A percentile compares a stretch with the other conserved stretches of the same genome.
phyloP scores from a whole-genome alignment of 805 yeast genomes.

The Cyberlindnera misumaiensis region DNA sequence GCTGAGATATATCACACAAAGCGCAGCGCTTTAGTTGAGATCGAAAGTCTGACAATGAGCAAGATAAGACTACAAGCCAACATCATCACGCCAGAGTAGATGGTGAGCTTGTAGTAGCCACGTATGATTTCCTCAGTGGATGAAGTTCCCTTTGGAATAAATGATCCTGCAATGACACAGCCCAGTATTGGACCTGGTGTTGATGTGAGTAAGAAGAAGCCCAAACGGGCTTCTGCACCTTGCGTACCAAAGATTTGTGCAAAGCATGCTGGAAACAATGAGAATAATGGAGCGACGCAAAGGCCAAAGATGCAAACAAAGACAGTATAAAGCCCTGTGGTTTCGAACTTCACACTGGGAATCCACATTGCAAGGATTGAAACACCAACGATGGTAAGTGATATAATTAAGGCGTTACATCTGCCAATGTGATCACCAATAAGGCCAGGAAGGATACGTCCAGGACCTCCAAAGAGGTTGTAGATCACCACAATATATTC shows the following conservation, averaged over 20 bases:
- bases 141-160: conserved; percentile 13
- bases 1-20: conserved; percentile 15
- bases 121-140: conserved; percentile 5
- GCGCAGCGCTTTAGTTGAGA: conserved; percentile 8
- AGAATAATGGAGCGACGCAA: conserved; percentile 16
- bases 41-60: conserved; percentile 10
- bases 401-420: conserved; percentile 12
- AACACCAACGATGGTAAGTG: conserved; percentile 6
- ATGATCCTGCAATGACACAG: conserved; percentile 19
- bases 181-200: conserved; percentile 21
- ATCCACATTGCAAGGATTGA: conserved; percentile 16
- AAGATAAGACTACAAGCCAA: conserved; percentile 6
- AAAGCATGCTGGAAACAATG: conserved; percentile 19
- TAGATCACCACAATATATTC: conserved; percentile 15
- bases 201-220: conserved; percentile 13
- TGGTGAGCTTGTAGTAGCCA: conserved; percentile 11
- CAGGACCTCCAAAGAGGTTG: conserved; percentile 20
- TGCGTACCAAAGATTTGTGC: conserved; percentile 18
- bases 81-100: conserved; percentile 17
- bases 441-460: conserved; percentile 19
- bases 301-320: conserved; percentile 18
- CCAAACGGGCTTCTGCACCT: conserved; percentile 16
- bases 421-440: conserved; percentile 18
- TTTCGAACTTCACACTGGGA: conserved; percentile 11
- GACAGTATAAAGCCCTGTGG: conserved; percentile 7